Conservation (phyloP, 495 filamentous ascomycete species). For the Pseudomonodictys pantanalensis region DNA sequence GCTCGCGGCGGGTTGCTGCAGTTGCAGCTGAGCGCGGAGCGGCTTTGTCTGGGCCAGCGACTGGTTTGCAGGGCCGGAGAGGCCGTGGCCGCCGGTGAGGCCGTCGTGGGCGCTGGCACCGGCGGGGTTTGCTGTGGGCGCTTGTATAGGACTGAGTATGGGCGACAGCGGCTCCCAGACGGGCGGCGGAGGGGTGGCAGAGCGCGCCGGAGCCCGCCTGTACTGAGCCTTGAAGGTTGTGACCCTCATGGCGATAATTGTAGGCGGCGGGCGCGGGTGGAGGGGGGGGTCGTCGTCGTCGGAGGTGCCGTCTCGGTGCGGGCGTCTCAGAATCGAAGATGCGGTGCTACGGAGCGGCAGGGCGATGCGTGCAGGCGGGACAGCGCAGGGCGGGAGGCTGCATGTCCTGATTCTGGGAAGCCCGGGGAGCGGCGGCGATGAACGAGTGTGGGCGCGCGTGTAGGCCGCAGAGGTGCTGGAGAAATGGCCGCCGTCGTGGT, state of each 20-base stretch:
- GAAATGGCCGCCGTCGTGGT: background rate
- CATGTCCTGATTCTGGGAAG: slow-evolving; percentile 18
- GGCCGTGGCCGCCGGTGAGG: background rate
- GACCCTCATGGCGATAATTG: slow-evolving; percentile 19
- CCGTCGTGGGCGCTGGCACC: background rate
- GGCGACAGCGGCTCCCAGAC: slow-evolving; percentile 40
- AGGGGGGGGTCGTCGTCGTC: slow-evolving; percentile 8
- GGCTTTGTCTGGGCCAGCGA: background rate
- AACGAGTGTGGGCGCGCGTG: slow-evolving; percentile 11
- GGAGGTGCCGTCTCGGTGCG: slow-evolving; percentile 19
- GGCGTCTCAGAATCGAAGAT: slow-evolving; percentile 13
- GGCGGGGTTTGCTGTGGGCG: slow-evolving; percentile 11
- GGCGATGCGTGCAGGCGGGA: slow-evolving; percentile 1
- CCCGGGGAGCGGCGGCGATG: slow-evolving; percentile 1
- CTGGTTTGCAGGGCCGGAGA: background rate
- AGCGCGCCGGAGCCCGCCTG: slow-evolving; percentile 27
- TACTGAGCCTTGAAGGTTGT: slow-evolving; percentile 27
- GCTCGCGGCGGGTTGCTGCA: background rate
- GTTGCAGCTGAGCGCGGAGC: background rate
- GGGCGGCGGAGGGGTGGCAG: slow-evolving; percentile 38
- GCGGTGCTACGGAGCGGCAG: slow-evolving; percentile 15
- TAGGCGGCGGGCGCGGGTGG: slow-evolving; percentile 3
- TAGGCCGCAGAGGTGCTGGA: background rate
- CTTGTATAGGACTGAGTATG: background rate
- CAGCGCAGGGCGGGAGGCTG: slow-evolving; percentile 8